These are phyloP conservation scores for Jacaranda copaia DNA, from an alignment of 257 asterid species.

Conservation along the genomic window DNA sequence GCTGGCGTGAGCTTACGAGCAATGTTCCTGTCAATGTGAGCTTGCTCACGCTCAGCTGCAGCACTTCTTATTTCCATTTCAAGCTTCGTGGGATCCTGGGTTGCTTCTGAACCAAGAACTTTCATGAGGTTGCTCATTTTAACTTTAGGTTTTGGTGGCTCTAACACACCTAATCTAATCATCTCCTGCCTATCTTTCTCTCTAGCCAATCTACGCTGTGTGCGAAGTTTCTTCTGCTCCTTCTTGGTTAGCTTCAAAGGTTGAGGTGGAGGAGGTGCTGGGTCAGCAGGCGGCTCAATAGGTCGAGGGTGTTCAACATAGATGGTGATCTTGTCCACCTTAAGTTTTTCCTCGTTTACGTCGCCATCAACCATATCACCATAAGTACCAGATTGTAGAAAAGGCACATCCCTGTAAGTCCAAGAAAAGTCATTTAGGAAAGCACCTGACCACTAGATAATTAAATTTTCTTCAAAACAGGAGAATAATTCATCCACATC, in stretches of 20 bases:
- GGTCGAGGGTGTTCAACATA: conserved; percentile 93
- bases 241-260: conserved; percentile 89
- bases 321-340: conserved; percentile 77
- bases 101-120: conserved; percentile 96
- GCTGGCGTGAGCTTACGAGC: conserved; percentile 97
- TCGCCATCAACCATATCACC: conserved; percentile 55
- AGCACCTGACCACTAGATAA: not conserved
- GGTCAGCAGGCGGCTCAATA: conserved; percentile 90
- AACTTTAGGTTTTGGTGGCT: conserved; percentile 90
- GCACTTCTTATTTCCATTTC: conserved; percentile 96
- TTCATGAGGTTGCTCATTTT: conserved; percentile 98
- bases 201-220: conserved; percentile 79
- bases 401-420: conserved; percentile 74
- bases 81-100: conserved; percentile 95
- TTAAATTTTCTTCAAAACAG: not conserved
- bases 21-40: conserved; percentile 85
- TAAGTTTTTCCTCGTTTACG: conserved; percentile 54
- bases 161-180: conserved; percentile 86
- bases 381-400: conserved; percentile 65
- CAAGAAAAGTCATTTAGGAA: not conserved
- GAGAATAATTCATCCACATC: not conserved
- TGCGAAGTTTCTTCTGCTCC: conserved; percentile 96
- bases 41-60: conserved; percentile 98
- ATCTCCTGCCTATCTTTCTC: conserved; percentile 96
- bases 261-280: conserved; percentile 95